Base-by-base conservation (phyloP, 1,284 basidiomycete genomes). In the Ceratobasidium sp. region DNA sequence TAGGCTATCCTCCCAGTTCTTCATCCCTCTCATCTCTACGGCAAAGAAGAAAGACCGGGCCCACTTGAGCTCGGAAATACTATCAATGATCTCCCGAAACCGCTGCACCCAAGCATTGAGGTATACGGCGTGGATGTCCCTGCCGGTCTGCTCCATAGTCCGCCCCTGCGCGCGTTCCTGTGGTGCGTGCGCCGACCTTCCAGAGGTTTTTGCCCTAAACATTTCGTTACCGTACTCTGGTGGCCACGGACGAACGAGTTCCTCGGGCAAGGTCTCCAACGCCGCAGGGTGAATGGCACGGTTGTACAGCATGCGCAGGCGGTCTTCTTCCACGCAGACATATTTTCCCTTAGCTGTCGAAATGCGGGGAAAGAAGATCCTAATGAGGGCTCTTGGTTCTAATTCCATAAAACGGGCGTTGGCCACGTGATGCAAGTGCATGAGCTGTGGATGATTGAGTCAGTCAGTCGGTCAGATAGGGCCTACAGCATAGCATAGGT, bases 21-120 rank as follows among this genome's bases (percentile, higher is more conserved):
- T 68, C 42, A 68, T 15, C 1, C 65, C 65, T 7, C 65, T 45
- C 53, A 56, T 56, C 43, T 68, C 31, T n/a, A 56, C 29, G 20
- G 17, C 12, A 22, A 68, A 56, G 32, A 68, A 47, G 15, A 49
- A 68, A 5, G 32, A 47, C 34, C 54, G 17, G 10, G 65, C 65
- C 65, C 65, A 68, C 25, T 8, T 20, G 7, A 68, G 53, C 54
- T 49, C 20, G 3, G n/a, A 7, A 20, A 8, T 17, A 1, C 6
- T 27, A 22, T 68, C 15, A 7, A 68, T 45, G 13, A 56, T 13
- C 8, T 50, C 10, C 3, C 43, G 27, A 1, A 55, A 34, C 6
- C 25, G 31, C 2, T 20, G 10, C 8, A 68, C 22, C n/a, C 22
- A 57, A 2, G 8, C 4, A 31, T 68, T 56, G 12, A 68, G 25